These are phyloP conservation scores for Penicillium sp. DNA, from an alignment of 2,329 filamentous ascomycete genomes.

Conservation along the genomic window DNA sequence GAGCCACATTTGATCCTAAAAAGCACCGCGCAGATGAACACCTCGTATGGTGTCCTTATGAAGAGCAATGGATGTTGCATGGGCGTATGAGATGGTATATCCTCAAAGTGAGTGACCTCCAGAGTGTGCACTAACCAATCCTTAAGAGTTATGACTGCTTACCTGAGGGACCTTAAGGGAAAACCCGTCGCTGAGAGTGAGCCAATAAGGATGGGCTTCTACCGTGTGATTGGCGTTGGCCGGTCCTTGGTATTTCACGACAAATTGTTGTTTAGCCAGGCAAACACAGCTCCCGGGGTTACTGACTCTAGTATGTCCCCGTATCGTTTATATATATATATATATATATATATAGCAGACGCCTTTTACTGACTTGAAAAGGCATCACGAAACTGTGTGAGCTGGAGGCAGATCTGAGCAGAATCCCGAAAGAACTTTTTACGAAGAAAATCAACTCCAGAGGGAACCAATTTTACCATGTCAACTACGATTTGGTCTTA, in stretches of 20 bases:
- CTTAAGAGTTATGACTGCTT: not conserved
- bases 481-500: slow-evolving; percentile 13
- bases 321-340: not conserved
- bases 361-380: not conserved
- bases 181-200: slow-evolving; percentile 14
- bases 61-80: slow-evolving; percentile 1
- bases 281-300: not conserved
- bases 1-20: fast-evolving
- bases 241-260: not conserved
- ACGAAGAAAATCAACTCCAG: slow-evolving; percentile 12
- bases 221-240: fast-evolving
- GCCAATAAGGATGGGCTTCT: slow-evolving; percentile 14
- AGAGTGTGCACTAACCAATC: too few species aligned
- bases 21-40: not conserved
- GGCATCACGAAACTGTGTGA: slow-evolving; percentile 15
- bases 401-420: slow-evolving; percentile 18
- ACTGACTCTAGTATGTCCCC: not conserved
- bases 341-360: not conserved
- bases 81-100: slow-evolving; percentile 24
- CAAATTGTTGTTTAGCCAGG: slow-evolving; percentile 7
- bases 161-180: slow-evolving; percentile 3
- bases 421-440: slow-evolving; percentile 22
- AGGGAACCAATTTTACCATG: slow-evolving; percentile 12
- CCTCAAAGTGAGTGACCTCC: slow-evolving; percentile 14
- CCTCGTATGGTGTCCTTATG: not conserved